phyloP scores from a whole-genome alignment of 331 rosid genomes.

The Saraca asoca region DNA sequence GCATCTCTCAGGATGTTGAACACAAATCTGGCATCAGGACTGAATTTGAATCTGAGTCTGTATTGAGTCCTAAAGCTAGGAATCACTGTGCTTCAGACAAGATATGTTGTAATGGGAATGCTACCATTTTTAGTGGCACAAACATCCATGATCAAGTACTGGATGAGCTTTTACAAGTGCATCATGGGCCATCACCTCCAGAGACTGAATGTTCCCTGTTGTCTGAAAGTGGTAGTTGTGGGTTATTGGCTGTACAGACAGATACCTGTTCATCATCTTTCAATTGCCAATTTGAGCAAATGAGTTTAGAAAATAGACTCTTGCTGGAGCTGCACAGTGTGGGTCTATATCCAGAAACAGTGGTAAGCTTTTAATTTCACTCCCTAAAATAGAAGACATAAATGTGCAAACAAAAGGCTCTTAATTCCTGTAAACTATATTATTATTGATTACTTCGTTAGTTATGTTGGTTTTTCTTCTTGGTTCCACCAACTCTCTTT shows the following conservation, averaged over 20 bases:
- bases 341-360: slow-evolving; percentile 73
- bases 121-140: slow-evolving; percentile 38
- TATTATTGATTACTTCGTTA: slow-evolving; percentile 12
- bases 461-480: too few species aligned
- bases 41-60: slow-evolving; percentile 37
- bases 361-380: slow-evolving; percentile 55
- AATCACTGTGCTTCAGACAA: slow-evolving; percentile 41
- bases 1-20: slow-evolving; percentile 43
- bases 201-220: slow-evolving; percentile 42
- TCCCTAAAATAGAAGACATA: not conserved
- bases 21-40: slow-evolving; percentile 35
- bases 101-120: slow-evolving; percentile 58
- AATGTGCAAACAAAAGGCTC: too few species aligned
- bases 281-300: slow-evolving; percentile 48
- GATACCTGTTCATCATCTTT: slow-evolving; percentile 44
- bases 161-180: slow-evolving; percentile 36
- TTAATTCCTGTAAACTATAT: slow-evolving; percentile 17
- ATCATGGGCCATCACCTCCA: slow-evolving; percentile 36
- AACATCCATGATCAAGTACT: slow-evolving; percentile 40
- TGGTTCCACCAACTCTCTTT: too few species aligned
- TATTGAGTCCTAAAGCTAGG: slow-evolving; percentile 33
- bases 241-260: slow-evolving; percentile 35
- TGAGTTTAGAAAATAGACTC: slow-evolving; percentile 67
- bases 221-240: slow-evolving; percentile 54
- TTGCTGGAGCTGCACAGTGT: slow-evolving; percentile 76